These are phyloP conservation scores for Pseudonitzschia multiseries DNA, from an alignment of 108 stramenopile genomes.

Conservation along the genomic window DNA sequence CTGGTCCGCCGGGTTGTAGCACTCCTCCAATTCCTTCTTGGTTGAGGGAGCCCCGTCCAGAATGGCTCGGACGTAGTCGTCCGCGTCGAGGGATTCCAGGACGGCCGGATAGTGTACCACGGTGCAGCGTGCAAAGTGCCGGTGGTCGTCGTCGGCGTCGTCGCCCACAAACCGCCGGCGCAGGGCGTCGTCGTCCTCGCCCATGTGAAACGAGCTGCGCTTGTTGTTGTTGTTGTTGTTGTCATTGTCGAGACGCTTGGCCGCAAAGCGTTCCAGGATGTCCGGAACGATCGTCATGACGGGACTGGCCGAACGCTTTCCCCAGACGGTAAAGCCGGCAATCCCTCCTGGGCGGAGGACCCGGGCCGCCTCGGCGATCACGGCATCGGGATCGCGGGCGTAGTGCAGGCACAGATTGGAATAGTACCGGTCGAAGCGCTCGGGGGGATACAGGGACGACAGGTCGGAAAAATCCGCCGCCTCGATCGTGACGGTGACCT, in stretches of 20 bases:
- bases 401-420: conserved; percentile 9
- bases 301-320: neutral
- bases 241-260: neutral
- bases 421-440: neutral
- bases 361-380: neutral
- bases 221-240: neutral
- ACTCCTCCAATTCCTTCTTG: neutral
- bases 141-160: too few species aligned
- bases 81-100: neutral
- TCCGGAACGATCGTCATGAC: conserved; percentile 8
- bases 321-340: conserved; percentile 2
- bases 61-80: neutral
- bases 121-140: neutral
- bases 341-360: neutral
- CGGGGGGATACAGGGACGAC: neutral
- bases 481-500: neutral
- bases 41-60: conserved; percentile 4
- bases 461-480: neutral
- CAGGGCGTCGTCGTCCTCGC: conserved; percentile 1
- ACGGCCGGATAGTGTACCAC: neutral
- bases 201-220: conserved; percentile 11
- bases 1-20: neutral
- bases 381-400: neutral
- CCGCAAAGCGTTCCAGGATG: neutral
- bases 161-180: neutral